Base-by-base conservation (phyloP, 2,329 filamentous ascomycete genomes). In the Remersonia thermophila region DNA sequence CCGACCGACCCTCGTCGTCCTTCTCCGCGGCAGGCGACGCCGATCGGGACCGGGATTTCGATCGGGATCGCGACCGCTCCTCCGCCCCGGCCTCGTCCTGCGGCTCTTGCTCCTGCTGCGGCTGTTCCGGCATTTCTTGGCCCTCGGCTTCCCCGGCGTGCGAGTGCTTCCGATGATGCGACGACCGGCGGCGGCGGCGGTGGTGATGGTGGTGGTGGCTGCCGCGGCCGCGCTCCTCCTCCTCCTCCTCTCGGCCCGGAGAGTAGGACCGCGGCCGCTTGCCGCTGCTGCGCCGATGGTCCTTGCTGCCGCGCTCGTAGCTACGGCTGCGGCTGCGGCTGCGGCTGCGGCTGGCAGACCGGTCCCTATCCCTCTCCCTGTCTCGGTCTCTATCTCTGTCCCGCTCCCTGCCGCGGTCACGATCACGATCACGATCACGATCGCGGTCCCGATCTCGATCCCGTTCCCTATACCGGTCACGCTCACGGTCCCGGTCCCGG, bases 41-140 rank as follows among this genome's bases (percentile, higher is more conserved):
- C 4, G 80, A 83, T 39, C 79, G 68, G 1, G 77, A 76, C 34
- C 70, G 68, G 32, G 75, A 69, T 10, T 62, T 60, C 46, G n/a
- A n/a, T n/a, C n/a, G n/a, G n/a, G n/a, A n/a, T n/a, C n/a, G 20
- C 20, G 20, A 23, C 20, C 20, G 20, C 20, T 23, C 20, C 20
- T 9, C 5, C 9, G 5, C 20, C 5, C 9, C 20, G 20, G 5
- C 20, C 20, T 23, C 20, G 20, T 6, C 5, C 20, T 23, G 20
- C 5, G 20, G 5, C 20, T 23, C 20, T 9, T 23, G 20, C 20
- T 65, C 51, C 12, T 33, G 17, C 13, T 28, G 33, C 26, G 12
- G 16, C 16, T 16, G 16, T 12, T 30, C 6, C 29, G 30, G 26
- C 56, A 42, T 48, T 28, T 31, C 46, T 30, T 69, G 62, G 33